Evolutionary conservation across 176 grass and related monocot species (phyloP).

Genomic region (Phoenix dactylifera): DNA sequence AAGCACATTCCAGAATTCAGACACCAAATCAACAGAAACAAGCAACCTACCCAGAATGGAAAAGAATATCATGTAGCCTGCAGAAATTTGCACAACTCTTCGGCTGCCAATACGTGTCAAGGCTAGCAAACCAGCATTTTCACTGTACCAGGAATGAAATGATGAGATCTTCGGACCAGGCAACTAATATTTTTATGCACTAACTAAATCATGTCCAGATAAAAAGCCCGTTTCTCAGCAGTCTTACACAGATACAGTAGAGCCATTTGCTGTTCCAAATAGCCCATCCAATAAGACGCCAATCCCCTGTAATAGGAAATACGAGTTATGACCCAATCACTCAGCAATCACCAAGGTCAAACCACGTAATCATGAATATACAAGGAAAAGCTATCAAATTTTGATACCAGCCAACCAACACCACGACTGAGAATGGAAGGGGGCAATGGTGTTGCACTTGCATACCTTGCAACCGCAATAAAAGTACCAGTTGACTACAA

Average conservation of each 20-base stretch:
- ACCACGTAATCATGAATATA: not conserved
- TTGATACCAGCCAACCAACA: conserved; percentile 82
- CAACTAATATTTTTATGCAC: no score
- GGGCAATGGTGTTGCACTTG: conserved; percentile 75
- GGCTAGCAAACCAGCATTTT: conserved; percentile 75
- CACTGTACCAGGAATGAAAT: conserved; percentile 34
- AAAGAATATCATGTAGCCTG: conserved; percentile 98
- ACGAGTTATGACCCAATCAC: not conserved
- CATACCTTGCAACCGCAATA: conserved; percentile 65
- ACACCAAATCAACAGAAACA: no score
- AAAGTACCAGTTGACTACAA: conserved; percentile 86
- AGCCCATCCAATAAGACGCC: conserved; percentile 69
- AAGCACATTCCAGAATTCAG: no score
- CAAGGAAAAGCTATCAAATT: conserved; percentile 3
- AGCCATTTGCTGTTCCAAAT: conserved; percentile 74
- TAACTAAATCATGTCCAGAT: no score
- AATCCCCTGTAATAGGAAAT: conserved; percentile 40
- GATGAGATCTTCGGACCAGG: not conserved
- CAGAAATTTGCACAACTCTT: conserved; percentile 93
- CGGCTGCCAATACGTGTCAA: conserved; percentile 72
- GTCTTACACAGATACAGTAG: conserved; percentile 79
- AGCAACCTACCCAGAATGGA: conserved; percentile 5
- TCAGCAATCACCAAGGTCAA: not conserved
- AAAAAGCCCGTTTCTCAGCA: no score
- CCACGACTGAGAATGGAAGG: conserved; percentile 86